These are phyloP conservation scores for Nicotiana otophora DNA, from an alignment of 257 asterid genomes.

Conservation along the genomic window DNA sequence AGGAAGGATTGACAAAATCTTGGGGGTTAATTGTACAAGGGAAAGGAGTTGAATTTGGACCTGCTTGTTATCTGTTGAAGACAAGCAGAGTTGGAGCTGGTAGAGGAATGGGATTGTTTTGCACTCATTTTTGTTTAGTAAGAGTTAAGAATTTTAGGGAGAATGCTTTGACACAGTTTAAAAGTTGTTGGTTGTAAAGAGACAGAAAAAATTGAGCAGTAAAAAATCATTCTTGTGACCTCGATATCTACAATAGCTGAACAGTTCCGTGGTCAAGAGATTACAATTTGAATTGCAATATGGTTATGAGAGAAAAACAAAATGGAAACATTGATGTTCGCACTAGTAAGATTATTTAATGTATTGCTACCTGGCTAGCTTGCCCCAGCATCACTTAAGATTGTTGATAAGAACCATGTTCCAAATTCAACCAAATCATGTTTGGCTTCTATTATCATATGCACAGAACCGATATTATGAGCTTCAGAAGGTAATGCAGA, in stretches of 20 bases:
- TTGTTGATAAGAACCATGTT: neutral
- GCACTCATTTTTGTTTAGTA: conserved; percentile 64
- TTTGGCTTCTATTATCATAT: neutral
- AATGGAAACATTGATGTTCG: neutral
- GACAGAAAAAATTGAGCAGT: neutral
- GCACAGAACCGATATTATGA: neutral
- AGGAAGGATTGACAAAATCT: conserved; percentile 34
- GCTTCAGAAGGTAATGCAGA: neutral
- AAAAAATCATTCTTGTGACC: neutral
- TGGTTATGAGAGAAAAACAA: neutral
- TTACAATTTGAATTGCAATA: neutral
- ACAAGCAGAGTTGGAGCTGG: conserved; percentile 60
- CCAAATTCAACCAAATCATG: neutral
- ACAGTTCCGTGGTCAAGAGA: neutral
- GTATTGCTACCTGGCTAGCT: neutral
- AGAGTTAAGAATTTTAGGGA: conserved; percentile 48
- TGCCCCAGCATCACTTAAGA: neutral
- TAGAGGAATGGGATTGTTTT: conserved; percentile 52
- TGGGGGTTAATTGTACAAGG: conserved; percentile 77
- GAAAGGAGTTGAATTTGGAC: conserved; percentile 43
- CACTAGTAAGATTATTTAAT: neutral
- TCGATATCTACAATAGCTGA: neutral
- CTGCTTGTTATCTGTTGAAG: conserved; percentile 61
- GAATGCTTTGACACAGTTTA: conserved; percentile 42
- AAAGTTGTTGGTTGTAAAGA: conserved; percentile 45